Evolutionary conservation across 1,284 basidiomycete species (phyloP).

Genomic region (Naganishia sp.): DNA sequence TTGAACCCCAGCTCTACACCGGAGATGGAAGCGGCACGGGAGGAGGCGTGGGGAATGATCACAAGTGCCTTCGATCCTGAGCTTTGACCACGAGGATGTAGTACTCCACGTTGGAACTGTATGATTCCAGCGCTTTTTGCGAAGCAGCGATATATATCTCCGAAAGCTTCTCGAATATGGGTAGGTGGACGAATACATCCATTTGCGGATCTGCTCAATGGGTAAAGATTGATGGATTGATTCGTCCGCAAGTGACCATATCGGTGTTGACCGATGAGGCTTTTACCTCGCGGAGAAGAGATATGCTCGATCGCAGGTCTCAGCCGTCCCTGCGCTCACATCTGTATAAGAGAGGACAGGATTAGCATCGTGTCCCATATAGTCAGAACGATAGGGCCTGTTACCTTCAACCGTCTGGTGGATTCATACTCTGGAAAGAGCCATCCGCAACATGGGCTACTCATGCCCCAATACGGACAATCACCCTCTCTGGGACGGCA

Average conservation of each 20-base stretch:
- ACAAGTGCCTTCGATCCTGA: slow-evolving; percentile 35
- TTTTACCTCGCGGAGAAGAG: background rate
- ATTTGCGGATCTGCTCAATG: too few relatives aligned
- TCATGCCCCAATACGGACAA: slow-evolving; percentile 5
- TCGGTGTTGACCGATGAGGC: slow-evolving; percentile 12
- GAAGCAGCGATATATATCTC: too few relatives aligned
- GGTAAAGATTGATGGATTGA: too few relatives aligned
- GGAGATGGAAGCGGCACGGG: slow-evolving; percentile 37
- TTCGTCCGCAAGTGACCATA: background rate
- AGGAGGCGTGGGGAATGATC: slow-evolving; percentile 43
- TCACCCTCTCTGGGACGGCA: slow-evolving; percentile 51
- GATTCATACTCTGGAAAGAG: background rate
- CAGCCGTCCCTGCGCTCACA: slow-evolving; percentile 5
- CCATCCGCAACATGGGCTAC: background rate
- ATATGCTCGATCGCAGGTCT: slow-evolving; percentile 19
- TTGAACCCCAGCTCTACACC: slow-evolving; percentile 37
- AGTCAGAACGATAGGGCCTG: background rate
- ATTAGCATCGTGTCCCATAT: too few relatives aligned
- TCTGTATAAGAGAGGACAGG: background rate
- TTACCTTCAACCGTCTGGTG: background rate
- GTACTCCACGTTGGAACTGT: background rate
- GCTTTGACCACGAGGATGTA: slow-evolving; percentile 14
- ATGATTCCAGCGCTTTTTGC: background rate
- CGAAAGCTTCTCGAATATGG: too few relatives aligned
- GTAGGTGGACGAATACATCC: too few relatives aligned